phyloP scores from a whole-genome alignment of 179 eudicot genomes.

The Silene noctiflora region DNA sequence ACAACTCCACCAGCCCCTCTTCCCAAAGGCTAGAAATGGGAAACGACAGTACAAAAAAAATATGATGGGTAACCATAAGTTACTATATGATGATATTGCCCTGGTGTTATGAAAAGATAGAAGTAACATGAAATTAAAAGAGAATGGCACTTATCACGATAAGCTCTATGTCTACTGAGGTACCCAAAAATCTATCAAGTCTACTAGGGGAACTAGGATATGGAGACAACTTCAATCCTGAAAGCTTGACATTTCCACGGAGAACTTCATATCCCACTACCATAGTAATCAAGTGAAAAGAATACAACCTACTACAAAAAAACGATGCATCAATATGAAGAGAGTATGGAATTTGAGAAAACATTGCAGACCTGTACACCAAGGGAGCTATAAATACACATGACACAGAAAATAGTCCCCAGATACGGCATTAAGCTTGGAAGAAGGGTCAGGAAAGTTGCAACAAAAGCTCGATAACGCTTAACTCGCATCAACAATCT shows the following conservation, averaged over 20 bases:
- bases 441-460: conserved; percentile 81
- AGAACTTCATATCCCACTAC: no score
- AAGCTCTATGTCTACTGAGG: neutral
- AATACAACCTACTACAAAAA: no score
- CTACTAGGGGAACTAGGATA: no score
- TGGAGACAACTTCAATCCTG: no score
- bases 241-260: no score
- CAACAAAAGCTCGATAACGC: conserved; percentile 84
- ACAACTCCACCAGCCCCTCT: neutral
- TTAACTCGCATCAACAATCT: conserved; percentile 84
- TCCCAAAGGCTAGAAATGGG: neutral
- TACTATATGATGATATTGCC: neutral
- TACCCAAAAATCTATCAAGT: no score
- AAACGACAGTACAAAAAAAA: neutral
- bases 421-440: conserved; percentile 98
- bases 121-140: neutral
- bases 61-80: neutral
- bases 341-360: conserved; percentile 9
- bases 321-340: neutral
- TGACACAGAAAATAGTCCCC: conserved; percentile 83
- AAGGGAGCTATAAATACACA: conserved; percentile 91
- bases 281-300: no score
- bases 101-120: neutral
- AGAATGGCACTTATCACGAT: neutral
- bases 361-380: conserved; percentile 70